Evolutionary conservation across 345 rosid species (phyloP).

Genomic region (Laguncularia racemosa): DNA sequence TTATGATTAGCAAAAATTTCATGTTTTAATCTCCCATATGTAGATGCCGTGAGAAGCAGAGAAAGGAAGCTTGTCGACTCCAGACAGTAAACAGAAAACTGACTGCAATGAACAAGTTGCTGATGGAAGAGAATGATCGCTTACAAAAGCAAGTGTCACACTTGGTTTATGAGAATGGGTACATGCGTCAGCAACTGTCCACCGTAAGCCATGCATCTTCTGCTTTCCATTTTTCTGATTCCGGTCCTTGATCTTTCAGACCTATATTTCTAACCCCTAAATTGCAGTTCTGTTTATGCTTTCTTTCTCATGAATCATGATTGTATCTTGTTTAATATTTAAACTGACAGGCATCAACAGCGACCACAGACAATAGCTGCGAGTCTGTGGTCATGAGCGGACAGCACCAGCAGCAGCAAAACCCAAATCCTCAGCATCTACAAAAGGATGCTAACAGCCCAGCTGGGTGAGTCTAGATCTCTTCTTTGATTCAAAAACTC

Average conservation of each 20-base stretch:
- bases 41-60: slow-evolving; percentile 97
- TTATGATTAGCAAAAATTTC: too few species aligned
- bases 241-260: background rate
- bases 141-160: slow-evolving; percentile 97
- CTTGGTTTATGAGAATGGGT: slow-evolving; percentile 89
- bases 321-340: background rate
- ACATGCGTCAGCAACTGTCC: slow-evolving; percentile 70
- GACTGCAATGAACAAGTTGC: slow-evolving; percentile 84
- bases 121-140: slow-evolving; percentile 99
- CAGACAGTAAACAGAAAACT: slow-evolving; percentile 88
- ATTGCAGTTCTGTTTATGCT: background rate
- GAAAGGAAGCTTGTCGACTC: slow-evolving; percentile 90
- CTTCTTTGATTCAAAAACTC: background rate
- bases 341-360: slow-evolving; percentile 59
- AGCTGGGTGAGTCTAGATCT: slow-evolving; percentile 61
- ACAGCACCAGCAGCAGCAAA: slow-evolving; percentile 96
- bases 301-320: background rate
- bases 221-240: background rate
- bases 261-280: background rate
- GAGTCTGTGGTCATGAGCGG: slow-evolving; percentile 99
- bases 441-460: slow-evolving; percentile 95
- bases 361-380: slow-evolving; percentile 99
- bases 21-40: too few species aligned
- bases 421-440: slow-evolving; percentile 91
- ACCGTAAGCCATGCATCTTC: slow-evolving; percentile 29